These are phyloP conservation scores for Phytopythium kandeliae DNA, from an alignment of 352 stramenopile species.

Conservation along the genomic window DNA sequence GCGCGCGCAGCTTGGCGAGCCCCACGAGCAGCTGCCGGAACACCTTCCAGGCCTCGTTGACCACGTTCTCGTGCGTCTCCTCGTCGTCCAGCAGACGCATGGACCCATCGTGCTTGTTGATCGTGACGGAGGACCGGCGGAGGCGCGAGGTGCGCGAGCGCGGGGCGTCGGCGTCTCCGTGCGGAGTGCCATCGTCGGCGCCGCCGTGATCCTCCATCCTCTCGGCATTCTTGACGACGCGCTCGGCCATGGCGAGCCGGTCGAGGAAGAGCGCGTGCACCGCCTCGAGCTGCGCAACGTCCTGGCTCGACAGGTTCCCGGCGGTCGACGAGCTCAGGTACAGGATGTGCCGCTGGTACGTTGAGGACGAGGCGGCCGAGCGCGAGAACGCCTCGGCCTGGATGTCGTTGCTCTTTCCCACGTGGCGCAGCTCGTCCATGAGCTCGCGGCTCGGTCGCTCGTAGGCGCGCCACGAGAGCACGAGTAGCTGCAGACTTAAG, in stretches of 20 bases:
- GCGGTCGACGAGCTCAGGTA: conserved; percentile 46
- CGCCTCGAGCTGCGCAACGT: conserved; percentile 63
- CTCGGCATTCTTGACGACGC: not conserved
- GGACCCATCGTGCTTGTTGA: conserved; percentile 11
- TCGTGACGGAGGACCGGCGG: conserved; percentile 12
- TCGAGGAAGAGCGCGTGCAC: conserved; percentile 51
- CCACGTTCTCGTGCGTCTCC: conserved; percentile 24
- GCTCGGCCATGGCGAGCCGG: conserved; percentile 13
- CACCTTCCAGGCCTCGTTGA: conserved; percentile 70
- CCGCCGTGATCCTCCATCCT: too few relatives aligned
- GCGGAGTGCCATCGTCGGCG: not conserved
- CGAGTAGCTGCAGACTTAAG: conserved; percentile 49
- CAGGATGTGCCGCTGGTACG: conserved; percentile 19
- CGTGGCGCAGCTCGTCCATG: conserved; percentile 48
- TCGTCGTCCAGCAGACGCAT: conserved; percentile 31
- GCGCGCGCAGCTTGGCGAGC: conserved; percentile 46
- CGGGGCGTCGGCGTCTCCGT: not conserved
- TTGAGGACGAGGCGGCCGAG: conserved; percentile 6
- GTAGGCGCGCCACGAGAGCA: conserved; percentile 55
- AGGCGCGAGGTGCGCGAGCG: not conserved
- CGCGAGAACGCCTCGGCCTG: conserved; percentile 38
- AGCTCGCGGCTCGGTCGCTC: conserved; percentile 30
- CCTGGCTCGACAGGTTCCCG: conserved; percentile 47
- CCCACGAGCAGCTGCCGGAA: conserved; percentile 66
- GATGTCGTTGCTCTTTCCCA: conserved; percentile 63